Base-by-base conservation (phyloP, 1,139 yeast genomes). In the Zygosaccharomyces pseudobailii region DNA sequence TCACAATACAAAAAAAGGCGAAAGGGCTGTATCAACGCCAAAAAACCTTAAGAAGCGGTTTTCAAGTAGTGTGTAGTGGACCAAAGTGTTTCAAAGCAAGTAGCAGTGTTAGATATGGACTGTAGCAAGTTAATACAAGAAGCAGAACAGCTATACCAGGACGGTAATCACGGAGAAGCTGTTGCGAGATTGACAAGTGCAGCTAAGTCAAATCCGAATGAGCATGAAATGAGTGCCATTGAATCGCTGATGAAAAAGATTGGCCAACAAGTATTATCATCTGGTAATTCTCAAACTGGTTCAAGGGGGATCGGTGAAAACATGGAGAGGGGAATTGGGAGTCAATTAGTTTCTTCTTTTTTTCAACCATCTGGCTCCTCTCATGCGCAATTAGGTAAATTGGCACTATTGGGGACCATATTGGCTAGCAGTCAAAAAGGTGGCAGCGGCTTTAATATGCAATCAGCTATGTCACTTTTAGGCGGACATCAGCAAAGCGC, bases 381-480 rank as follows among this genome's bases (percentile, higher is more conserved):
- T 6, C 59, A 57, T 38, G 49, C 63, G 3, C 66, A 62, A 40
- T 43, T 62, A 24, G 65, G 66, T 5, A 62, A 62, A 43, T 41
- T 62, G 45, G 65, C 66, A 8, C 47, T 62, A 27, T 46, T 62
- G 17, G 48, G 62, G 8, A 57, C 60, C n/a, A 50, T 60, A 23
- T 42, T 62, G 48, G 51, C 55, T 19, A 43, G 52, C 37, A 50
- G 50, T 8, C 49, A 46, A 19, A 46, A 44, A 13, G 43, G 31
- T n/a, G 41, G 51, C 5, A 50, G 54, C 25, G 59, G 57, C 5
- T 57, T 57, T 34, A 55, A 56, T 42, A 41, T 59, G 34, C 49
- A 54, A 8, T 55, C 62, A 17, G 57, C 57, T 5, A 52, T 57
- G 36, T 59, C 62, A 2, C 23, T 62, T 55, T 45, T 60, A n/a